Evolutionary conservation across 495 filamentous ascomycete genomes (phyloP).

Genomic region (Daldinia bambusicola): DNA sequence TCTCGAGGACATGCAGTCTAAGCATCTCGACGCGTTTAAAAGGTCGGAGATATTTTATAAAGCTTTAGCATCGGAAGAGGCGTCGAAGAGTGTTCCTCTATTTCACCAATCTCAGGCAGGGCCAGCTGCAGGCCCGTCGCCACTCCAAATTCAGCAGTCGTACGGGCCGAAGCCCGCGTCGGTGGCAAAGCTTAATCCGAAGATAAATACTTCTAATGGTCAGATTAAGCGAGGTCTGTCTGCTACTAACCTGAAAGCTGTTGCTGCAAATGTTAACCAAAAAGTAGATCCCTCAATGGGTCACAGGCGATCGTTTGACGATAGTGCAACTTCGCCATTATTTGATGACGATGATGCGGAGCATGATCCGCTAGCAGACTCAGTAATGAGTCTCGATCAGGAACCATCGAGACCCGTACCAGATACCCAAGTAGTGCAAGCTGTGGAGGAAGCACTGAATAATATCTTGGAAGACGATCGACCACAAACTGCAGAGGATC

Average conservation of each 20-base stretch:
- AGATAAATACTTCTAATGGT: slow-evolving; percentile 43
- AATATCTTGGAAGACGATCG: slow-evolving; percentile 85
- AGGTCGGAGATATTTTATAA: slow-evolving; percentile 95
- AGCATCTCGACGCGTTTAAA: slow-evolving; percentile 85
- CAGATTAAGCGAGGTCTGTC: slow-evolving; percentile 56
- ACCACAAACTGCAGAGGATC: slow-evolving; percentile 69
- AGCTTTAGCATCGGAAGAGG: slow-evolving; percentile 89
- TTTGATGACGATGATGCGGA: slow-evolving; percentile 67
- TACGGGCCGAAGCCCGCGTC: slow-evolving; percentile 53
- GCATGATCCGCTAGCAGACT: slow-evolving; percentile 63
- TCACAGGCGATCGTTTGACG: slow-evolving; percentile 60
- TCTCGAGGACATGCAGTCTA: slow-evolving; percentile 81
- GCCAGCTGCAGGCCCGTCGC: slow-evolving; percentile 45
- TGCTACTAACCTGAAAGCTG: slow-evolving; percentile 53
- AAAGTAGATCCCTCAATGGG: slow-evolving; percentile 50
- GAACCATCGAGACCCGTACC: slow-evolving; percentile 54
- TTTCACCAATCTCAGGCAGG: slow-evolving; percentile 34
- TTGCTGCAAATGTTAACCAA: slow-evolving; percentile 47
- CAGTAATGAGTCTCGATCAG: slow-evolving; percentile 64
- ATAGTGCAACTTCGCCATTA: slow-evolving; percentile 54
- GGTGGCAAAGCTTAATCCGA: slow-evolving; percentile 53
- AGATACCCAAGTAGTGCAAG: slow-evolving; percentile 77
- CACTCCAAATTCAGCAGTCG: slow-evolving; percentile 49
- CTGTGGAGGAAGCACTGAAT: slow-evolving; percentile 93
- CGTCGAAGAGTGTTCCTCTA: slow-evolving; percentile 58